Evolutionary conservation across 176 grass and related monocot genomes (phyloP), one percentile per base, ranked within the genome.

Genomic region (Paspalum vaginatum): DNA sequence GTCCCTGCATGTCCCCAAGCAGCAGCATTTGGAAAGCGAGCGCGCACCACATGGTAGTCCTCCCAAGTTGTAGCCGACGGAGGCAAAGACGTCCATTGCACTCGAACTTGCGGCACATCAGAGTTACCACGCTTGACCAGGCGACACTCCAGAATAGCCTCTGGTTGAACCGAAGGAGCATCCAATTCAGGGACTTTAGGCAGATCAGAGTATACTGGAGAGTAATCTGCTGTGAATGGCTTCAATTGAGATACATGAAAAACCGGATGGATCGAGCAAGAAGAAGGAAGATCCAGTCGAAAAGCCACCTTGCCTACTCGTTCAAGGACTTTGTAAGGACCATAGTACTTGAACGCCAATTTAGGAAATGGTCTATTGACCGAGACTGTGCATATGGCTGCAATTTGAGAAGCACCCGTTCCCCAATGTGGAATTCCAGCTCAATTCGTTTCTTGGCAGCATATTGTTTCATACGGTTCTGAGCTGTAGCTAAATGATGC

Each of bases 101-200:
- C 5, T 5, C 16, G 1, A 0, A 53, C 5, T 5, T 53, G 50
- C 0, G 50, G 5, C 0, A 8, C 8, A 0, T 14, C 50, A 0
- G 5, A 2, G 6, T 53, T 53, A 0, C 50, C 50, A 1, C 18
- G 16, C 15, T 53, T 53, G 1, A 53, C 50, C 0, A 18, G 50
- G 0, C 50, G 15, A 0, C 50, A 6, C 0, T 18, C 6, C 0
- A 18, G 16, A 5, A 17, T 5, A 0, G 1, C 0, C 3, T 48
- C 46, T 4, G 11, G 46, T 4, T 2, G 11, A 0, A 3, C 46
- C 0, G 46, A 7, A 0, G 46, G 11, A 1, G 46, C 46, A 1
- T 48, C 46, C 2, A 12, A 4, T 2, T 48, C 46, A 4, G 46
- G 11, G 1, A 3, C 14, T 4, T 0, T 4, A 1, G 11, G 46